Evolutionary conservation across 2,329 filamentous ascomycete genomes (phyloP).

Genomic region (Taxawa tesnikishii): DNA sequence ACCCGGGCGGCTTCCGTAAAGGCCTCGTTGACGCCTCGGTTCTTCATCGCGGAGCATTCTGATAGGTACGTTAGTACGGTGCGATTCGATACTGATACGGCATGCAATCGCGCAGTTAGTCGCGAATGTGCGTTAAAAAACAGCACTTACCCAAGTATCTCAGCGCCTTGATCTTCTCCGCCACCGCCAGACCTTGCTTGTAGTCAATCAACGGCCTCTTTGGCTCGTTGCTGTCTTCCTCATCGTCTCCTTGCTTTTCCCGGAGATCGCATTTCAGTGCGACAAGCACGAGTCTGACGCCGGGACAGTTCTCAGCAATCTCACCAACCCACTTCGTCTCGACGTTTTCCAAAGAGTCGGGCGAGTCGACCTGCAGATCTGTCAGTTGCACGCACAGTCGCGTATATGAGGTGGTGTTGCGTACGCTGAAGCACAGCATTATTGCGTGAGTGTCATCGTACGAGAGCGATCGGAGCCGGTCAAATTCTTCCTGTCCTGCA

Average conservation of each 20-base stretch:
- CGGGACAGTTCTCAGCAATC: conserved; percentile 94
- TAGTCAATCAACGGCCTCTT: conserved; percentile 68
- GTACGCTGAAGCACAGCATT: conserved; percentile 90
- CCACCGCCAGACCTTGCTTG: conserved; percentile 81
- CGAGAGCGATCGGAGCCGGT: conserved; percentile 84
- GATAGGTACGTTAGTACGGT: conserved; percentile 6
- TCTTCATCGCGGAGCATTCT: conserved; percentile 98
- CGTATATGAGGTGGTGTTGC: conserved; percentile 10
- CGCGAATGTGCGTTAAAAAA: no score
- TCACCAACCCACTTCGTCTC: conserved; percentile 98
- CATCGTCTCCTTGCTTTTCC: conserved; percentile 57
- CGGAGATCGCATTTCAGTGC: conserved; percentile 94
- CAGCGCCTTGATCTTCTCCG: conserved; percentile 79
- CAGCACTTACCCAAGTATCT: conserved; percentile 66
- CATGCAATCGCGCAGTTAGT: no score
- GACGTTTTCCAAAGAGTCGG: conserved; percentile 94
- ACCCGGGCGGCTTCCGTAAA: conserved; percentile 97
- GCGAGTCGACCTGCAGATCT: conserved; percentile 62
- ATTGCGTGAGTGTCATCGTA: conserved; percentile 98
- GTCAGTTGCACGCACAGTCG: neutral
- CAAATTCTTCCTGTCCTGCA: conserved; percentile 97
- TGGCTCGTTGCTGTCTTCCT: conserved; percentile 43
- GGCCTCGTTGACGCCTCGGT: conserved; percentile 94
- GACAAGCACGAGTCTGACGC: conserved; percentile 87
- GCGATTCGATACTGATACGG: no score